Base-by-base conservation (phyloP, 345 rosid genomes). In the Cardiospermum halicacabum region DNA sequence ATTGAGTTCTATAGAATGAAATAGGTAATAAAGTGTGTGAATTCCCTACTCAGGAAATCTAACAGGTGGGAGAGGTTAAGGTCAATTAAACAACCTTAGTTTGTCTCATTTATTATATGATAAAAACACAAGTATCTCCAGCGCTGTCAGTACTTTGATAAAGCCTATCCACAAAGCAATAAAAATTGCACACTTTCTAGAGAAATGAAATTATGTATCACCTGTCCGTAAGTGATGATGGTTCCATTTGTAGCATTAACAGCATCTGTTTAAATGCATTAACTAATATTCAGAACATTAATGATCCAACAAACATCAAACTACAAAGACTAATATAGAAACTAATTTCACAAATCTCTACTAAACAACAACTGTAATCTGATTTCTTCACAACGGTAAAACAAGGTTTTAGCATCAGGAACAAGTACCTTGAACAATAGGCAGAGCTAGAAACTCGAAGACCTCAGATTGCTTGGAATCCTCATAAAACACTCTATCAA, bases 171-270 rank as follows among this genome's bases (percentile, higher is more conserved):
- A 34, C 39, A 34, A 4, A 5, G 10, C 10, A 11, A 7, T 34
- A 34, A 34, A 34, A 34, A 5, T 5, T 34, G 10, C 39, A 34
- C 1, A 5, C 8, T 34, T 11, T 2, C 39, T 11, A 34, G 16
- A 31, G n/a, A 5, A 62, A 25, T 8, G 11, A 65, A 51, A 50
- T n/a, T 15, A 48, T 18, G 22, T 39, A 53, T 76, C 54, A 84
- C 98, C 96, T 92, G 98, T 62, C 98, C 96, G 22, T 87, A 85
- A 30, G 91, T 83, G 66, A 92, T 92, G 72, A 92, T 81, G 7
- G 92, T 84, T 34, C 98, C 98, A 65, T 89, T 92, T 18, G 77
- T 75, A 36, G 70, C 95, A 56, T 80, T 84, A 19, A 87, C 58
- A 53, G 84, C 89, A 78, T 84, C 91, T 89, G 84, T 62, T 70